Base-by-base conservation (phyloP, 768 basidiomycete genomes). In the Chalciporus sphaerocephalus region DNA sequence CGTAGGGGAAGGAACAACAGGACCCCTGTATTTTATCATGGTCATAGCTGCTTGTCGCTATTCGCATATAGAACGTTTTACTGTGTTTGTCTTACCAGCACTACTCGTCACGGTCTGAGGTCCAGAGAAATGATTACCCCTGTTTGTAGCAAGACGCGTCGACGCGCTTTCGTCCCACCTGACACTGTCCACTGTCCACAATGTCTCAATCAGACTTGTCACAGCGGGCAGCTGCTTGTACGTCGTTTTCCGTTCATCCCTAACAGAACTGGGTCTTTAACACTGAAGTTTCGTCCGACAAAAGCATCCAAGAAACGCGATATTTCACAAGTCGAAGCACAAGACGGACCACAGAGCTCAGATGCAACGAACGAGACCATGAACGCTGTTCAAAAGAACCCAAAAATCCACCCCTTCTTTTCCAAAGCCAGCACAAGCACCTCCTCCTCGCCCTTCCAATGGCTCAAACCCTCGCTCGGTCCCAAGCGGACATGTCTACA, bases 331-430 rank as follows among this genome's bases (percentile, higher is more conserved):
- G 41, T 55, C 11, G 43, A 48, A 33, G 52, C 20, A 8, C n/a
- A 37, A 37, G 40, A 25, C 30, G 5, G n/a, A 17, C 22, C 23
- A n/a, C 32, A 51, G 27, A 13, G 24, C 32, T 41, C 46, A 21
- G 47, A 59, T 39, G 53, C 1, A 41, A 24, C 38, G 16, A 52
- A 47, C 54, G 46, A 42, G 18, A 24, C 61, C 11, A 60, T 46
- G 58, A 17, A 28, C 21, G 12, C 25, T 20, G 40, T 46, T 5
- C 55, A 30, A 45, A 64, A 64, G 37, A n/a, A 62, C 46, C 28
- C 57, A 21, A 64, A 64, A 50, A 43, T 66, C 37, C 73, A 74
- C 50, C 70, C 74, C 13, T 69, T 74, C 52, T 74, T 74, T 53
- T 50, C 60, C 40, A 69, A 66, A 45, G 33, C 46, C 11, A 18